Conservation (phyloP, 1,139 yeast genomes). For the Taphrina pruni region DNA sequence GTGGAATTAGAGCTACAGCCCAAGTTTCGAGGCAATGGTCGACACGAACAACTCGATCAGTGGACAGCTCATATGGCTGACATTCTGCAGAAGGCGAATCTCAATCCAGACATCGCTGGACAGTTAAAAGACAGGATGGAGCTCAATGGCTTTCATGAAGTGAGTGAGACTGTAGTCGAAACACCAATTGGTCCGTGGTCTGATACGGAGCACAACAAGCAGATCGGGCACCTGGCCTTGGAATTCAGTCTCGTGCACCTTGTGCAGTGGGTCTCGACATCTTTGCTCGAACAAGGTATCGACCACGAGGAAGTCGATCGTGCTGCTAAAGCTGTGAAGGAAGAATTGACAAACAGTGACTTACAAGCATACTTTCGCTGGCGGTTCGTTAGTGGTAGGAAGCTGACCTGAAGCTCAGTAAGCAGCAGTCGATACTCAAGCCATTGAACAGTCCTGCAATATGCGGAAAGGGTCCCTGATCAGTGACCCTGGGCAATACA, state of each 20-base stretch:
- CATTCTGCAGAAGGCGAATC: background rate
- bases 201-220: slow-evolving; percentile 24
- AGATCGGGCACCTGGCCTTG: slow-evolving; percentile 42
- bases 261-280: slow-evolving; percentile 17
- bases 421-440: background rate
- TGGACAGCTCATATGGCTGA: slow-evolving; percentile 11
- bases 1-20: slow-evolving; percentile 41
- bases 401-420: background rate
- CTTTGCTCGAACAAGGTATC: slow-evolving; percentile 7
- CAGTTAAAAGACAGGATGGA: slow-evolving; percentile 19
- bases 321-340: background rate
- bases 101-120: slow-evolving; percentile 12
- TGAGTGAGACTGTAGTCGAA: slow-evolving; percentile 32
- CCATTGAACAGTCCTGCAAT: too few species aligned
- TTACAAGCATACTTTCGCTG: slow-evolving; percentile 16
- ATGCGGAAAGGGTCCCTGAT: too few species aligned
- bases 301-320: background rate
- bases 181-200: slow-evolving; percentile 43
- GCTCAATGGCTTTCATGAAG: slow-evolving; percentile 37
- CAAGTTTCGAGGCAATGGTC: background rate
- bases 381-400: slow-evolving; percentile 29
- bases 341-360: slow-evolving; percentile 1
- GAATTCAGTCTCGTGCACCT: slow-evolving; percentile 27
- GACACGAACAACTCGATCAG: background rate
- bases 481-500: too few species aligned